These are phyloP conservation scores for Viola pubescens DNA, from an alignment of 441 rosid species.

Conservation along the genomic window DNA sequence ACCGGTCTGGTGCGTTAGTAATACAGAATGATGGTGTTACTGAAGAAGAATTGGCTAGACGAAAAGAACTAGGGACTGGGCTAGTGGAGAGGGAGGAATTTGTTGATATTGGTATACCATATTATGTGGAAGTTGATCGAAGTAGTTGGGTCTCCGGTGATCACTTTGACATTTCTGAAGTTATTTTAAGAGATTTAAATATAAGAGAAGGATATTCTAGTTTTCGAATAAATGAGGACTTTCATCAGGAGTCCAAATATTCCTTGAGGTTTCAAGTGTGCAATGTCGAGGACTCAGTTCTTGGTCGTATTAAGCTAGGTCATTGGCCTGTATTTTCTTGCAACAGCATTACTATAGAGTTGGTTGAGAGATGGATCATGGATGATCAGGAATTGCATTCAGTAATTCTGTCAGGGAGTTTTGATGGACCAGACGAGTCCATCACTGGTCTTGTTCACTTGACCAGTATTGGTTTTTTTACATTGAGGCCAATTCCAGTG, in stretches of 20 bases:
- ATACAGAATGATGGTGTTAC: constrained; percentile 25
- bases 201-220: constrained; percentile 35
- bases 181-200: constrained; percentile 48
- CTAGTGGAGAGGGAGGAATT: constrained; percentile 21
- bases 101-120: constrained; percentile 38
- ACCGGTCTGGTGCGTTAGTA: constrained; percentile 48
- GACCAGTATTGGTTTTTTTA: constrained; percentile 51
- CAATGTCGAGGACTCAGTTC: constrained; percentile 35
- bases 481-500: constrained; percentile 54
- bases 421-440: constrained; percentile 86
- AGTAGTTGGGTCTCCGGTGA: constrained; percentile 38
- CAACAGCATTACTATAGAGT: constrained; percentile 54
- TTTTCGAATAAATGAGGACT: constrained; percentile 28
- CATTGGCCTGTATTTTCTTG: constrained; percentile 81
- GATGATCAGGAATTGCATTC: constrained; percentile 32
- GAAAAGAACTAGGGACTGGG: constrained; percentile 19
- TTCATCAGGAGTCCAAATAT: constrained; percentile 35
- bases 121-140: constrained; percentile 46
- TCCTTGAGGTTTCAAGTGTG: constrained; percentile 58
- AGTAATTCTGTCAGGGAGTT: constrained; percentile 57
- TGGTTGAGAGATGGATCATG: constrained; percentile 30
- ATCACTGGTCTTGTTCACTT: constrained; percentile 79
- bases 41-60: constrained; percentile 25
- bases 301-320: constrained; percentile 74
- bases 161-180: constrained; percentile 77